Evolutionary conservation across 2,329 filamentous ascomycete genomes (phyloP).

Genomic region (Onygena corvina): DNA sequence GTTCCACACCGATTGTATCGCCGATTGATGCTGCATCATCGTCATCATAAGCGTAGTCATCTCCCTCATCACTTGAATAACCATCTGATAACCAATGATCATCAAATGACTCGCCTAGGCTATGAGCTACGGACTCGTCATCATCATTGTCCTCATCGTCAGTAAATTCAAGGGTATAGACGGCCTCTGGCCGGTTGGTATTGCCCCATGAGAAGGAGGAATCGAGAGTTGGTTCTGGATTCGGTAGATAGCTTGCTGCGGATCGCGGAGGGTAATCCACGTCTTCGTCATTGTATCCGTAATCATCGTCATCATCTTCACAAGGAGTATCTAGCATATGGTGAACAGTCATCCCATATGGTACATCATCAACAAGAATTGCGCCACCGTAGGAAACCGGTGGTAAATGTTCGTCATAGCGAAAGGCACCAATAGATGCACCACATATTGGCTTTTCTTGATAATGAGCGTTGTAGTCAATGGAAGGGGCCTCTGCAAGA

Average conservation of each 20-base stretch:
- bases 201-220: slow-evolving; percentile 30
- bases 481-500: slow-evolving; percentile 20
- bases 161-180: slow-evolving; percentile 41
- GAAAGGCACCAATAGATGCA: slow-evolving; percentile 85
- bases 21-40: slow-evolving; percentile 48
- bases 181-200: slow-evolving; percentile 28
- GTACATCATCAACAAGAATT: slow-evolving; percentile 68
- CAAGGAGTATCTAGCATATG: slow-evolving; percentile 72
- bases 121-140: slow-evolving; percentile 28
- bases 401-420: slow-evolving; percentile 70
- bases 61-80: slow-evolving; percentile 42
- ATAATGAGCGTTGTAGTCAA: slow-evolving; percentile 54
- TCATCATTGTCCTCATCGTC: slow-evolving; percentile 38
- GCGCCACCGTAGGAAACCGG: slow-evolving; percentile 86
- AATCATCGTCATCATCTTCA: slow-evolving; percentile 40
- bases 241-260: slow-evolving; percentile 26
- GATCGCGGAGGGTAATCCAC: slow-evolving; percentile 34
- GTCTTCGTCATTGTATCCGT: slow-evolving; percentile 29
- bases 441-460: slow-evolving; percentile 71
- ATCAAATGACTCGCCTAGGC: slow-evolving; percentile 29
- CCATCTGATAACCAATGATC: slow-evolving; percentile 37
- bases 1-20: slow-evolving; percentile 66
- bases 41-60: slow-evolving; percentile 42
- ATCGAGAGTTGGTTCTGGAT: slow-evolving; percentile 19
- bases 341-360: slow-evolving; percentile 91